Base-by-base conservation (phyloP, 371 early-diverging fungal species). In the Thermomucor indicae-seudaticae region DNA sequence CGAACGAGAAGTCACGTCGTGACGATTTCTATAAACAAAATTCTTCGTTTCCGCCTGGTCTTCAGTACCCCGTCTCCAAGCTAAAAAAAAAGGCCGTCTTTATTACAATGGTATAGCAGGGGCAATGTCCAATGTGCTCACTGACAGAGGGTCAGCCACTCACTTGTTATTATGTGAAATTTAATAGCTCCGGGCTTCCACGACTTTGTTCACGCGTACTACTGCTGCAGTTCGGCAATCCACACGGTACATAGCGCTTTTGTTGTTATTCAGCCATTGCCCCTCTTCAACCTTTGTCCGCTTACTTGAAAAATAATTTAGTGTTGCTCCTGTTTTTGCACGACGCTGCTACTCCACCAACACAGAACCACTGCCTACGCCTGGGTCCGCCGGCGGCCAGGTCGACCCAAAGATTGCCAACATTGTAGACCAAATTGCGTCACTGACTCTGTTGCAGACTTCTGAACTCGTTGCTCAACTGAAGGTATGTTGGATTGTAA, bases 391-490 rank as follows among this genome's bases (percentile, higher is more conserved):
- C 39, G 67, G 60, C 43, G n/a, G n/a, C n/a, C n/a, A n/a, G n/a
- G 78, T 60, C 25, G 79, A 82, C 60, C 88, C 89, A 59, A 93
- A 90, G 64, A 82, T 95, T 46, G 63, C 80, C 30, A 65, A 79
- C 48, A 92, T 97, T 60, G 95, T 95, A 32, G 92, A 92, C 49
- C 76, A 88, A 72, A 94, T 97, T 62, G 82, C 91, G 31, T 75
- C 74, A 54, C 77, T 97, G 65, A 95, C 89, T 31, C 80, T 97
- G 65, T 77, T 95, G 53, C 93, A 97, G 76, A 93, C 95, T 14
- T 86, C 96, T 38, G 83, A 87, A 49, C 81, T 97, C 54, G 90
- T 97, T 39, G 67, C 85, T 50, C 79, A 83, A 60, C 80, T 97
- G 60, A 97, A 96, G 88, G 88, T 92, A 74, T n/a, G n/a, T n/a